Conservation (phyloP, 148 eudicot genomes). For the Chenopodium quinoa region DNA sequence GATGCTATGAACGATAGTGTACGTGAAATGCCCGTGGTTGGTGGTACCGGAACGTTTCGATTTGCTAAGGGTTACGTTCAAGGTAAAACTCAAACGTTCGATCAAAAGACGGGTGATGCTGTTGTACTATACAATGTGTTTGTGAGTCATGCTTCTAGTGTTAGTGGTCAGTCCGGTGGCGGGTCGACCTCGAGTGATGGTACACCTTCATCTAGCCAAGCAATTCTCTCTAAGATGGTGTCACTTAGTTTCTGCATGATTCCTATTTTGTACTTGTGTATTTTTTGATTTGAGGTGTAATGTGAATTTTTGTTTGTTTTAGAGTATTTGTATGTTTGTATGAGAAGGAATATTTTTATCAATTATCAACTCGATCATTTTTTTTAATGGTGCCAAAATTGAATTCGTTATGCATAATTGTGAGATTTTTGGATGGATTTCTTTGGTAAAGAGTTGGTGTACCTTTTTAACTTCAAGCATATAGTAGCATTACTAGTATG, state of each 20-base stretch:
- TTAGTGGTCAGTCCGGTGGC: not conserved
- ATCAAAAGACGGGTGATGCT: conserved; percentile 42
- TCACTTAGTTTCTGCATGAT: conserved; percentile 7
- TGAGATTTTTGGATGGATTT: not conserved
- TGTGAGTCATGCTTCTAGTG: conserved; percentile 34
- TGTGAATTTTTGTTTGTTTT: not conserved
- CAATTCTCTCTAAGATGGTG: not conserved
- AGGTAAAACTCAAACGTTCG: conserved; percentile 36
- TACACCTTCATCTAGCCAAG: conserved; percentile 11
- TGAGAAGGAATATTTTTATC: not conserved
- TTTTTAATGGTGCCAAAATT: not conserved
- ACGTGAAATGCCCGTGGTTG: conserved; percentile 48
- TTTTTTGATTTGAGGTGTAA: not conserved
- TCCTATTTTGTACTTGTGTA: conserved; percentile 25
- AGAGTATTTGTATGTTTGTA: not conserved
- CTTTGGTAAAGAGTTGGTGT: not conserved
- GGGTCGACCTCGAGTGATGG: conserved; percentile 6
- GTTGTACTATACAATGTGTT: conserved; percentile 34
- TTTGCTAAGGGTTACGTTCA: conserved; percentile 57
- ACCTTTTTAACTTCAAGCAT: no score
- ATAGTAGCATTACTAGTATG: not conserved
- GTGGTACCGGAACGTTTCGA: conserved; percentile 54
- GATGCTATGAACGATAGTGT: conserved; percentile 25
- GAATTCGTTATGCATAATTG: not conserved
- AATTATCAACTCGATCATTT: not conserved